Conservation (phyloP, 805 yeast genomes). For the Zygoascus tannicola region DNA sequence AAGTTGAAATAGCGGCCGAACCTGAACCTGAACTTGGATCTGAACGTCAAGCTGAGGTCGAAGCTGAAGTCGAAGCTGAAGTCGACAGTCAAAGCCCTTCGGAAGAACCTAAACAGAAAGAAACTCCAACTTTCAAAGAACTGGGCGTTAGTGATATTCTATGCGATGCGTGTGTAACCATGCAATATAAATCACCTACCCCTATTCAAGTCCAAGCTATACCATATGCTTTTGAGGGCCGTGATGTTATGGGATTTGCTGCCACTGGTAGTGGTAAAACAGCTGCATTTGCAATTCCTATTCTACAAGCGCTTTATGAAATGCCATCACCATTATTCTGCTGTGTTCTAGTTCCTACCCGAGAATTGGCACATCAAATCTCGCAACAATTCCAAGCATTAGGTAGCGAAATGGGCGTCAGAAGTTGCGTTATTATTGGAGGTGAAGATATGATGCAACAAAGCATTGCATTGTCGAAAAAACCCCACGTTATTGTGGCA, state of each 20-base stretch:
- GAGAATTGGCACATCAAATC: conserved; percentile 51
- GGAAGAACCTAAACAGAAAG: conserved; percentile 4
- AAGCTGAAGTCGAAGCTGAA: conserved; percentile 1
- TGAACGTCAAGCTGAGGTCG: background rate
- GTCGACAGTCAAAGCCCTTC: conserved; percentile 1
- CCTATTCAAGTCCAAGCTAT: conserved; percentile 89
- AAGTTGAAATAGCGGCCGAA: background rate
- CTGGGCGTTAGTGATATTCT: conserved; percentile 35
- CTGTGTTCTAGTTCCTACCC: conserved; percentile 71
- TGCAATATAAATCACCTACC: conserved; percentile 77
- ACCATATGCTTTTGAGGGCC: conserved; percentile 83
- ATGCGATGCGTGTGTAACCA: conserved; percentile 62
- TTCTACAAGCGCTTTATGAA: conserved; percentile 82
- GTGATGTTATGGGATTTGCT: conserved; percentile 91
- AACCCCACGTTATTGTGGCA: conserved; percentile 91
- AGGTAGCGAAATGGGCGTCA: conserved; percentile 86
- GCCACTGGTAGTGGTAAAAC: conserved; percentile 98
- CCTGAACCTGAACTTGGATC: background rate
- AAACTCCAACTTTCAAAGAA: conserved; percentile 21
- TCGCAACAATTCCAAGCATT: conserved; percentile 92
- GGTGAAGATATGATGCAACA: conserved; percentile 99
- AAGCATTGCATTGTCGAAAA: conserved; percentile 84
- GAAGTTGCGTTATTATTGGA: conserved; percentile 84
- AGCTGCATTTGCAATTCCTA: conserved; percentile 96
- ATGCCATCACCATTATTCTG: conserved; percentile 84